Percentiles rank a stretch among this genome's conserved stretches.
phyloP scores from a whole-genome alignment of 257 asterid species.

The Knoxia roxburghii region DNA sequence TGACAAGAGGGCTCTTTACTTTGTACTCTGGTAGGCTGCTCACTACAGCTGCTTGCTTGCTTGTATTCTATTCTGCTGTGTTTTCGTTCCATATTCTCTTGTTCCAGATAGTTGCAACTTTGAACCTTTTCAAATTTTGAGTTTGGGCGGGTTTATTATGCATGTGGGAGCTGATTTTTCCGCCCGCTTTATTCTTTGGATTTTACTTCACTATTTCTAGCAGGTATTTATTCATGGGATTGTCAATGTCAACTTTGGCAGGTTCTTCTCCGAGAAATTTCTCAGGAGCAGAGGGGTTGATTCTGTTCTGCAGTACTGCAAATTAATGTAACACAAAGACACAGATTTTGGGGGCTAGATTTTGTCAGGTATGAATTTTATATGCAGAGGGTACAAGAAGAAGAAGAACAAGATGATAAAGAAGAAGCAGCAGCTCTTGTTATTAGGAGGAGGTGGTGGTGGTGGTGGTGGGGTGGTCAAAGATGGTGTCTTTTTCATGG shows the following conservation, averaged over 20 bases:
- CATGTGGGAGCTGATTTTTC: constrained; percentile 14
- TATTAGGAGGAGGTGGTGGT: constrained; percentile 14
- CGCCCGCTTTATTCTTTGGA: constrained; percentile 16
- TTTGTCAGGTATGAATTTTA: constrained; percentile 12
- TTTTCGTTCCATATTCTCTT: constrained; percentile 5
- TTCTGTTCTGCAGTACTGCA: no score
- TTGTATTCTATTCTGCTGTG: not conserved
- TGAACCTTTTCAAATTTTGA: constrained; percentile 13
- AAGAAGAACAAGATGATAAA: constrained; percentile 14
- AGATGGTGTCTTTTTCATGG: constrained; percentile 28
- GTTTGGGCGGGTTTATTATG: not conserved
- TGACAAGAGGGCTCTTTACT: constrained; percentile 8
- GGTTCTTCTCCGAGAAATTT: constrained; percentile 14
- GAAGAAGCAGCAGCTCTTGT: constrained; percentile 2
- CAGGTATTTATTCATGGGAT: constrained; percentile 3
- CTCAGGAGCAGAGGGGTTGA: not conserved
- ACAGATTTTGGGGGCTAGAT: not conserved
- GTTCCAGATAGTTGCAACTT: not conserved
- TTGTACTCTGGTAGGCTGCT: constrained; percentile 11
- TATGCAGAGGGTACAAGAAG: constrained; percentile 31
- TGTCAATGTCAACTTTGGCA: constrained; percentile 14
- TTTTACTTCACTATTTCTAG: constrained; percentile 1
- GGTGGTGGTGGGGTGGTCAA: constrained; percentile 29
- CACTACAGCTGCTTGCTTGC: no score
- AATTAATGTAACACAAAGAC: constrained; percentile 1